Conservation (phyloP, 2,329 filamentous ascomycete species). For the Stemphylium lycopersici region DNA sequence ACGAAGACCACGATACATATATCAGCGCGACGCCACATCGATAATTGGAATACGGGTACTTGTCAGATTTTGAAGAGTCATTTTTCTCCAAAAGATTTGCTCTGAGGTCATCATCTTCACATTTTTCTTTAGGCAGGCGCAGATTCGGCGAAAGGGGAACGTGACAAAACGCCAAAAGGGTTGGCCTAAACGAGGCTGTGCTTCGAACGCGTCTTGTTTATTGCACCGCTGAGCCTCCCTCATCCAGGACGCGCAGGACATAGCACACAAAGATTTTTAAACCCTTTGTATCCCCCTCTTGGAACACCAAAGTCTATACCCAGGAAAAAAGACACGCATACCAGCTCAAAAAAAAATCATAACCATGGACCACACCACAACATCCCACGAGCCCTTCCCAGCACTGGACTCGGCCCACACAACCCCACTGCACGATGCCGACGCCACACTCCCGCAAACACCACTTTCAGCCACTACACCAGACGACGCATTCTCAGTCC, state of each 20-base stretch:
- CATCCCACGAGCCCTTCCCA: constrained; percentile 2
- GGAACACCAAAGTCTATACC: no score
- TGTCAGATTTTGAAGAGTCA: no score
- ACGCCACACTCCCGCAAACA: background rate
- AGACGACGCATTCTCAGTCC: background rate
- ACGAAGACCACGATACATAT: no score
- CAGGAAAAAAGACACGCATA: background rate
- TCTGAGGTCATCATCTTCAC: background rate
- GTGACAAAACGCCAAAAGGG: constrained; percentile 1
- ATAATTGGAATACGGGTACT: no score
- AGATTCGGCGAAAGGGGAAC: background rate
- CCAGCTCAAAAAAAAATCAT: background rate
- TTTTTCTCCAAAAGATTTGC: no score
- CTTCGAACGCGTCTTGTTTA: background rate
- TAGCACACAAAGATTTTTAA: background rate
- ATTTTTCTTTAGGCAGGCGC: background rate
- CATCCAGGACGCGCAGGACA: background rate
- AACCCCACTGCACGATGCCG: constrained; percentile 4
- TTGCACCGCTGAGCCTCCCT: background rate
- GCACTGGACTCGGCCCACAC: constrained; percentile 1
- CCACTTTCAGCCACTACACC: background rate
- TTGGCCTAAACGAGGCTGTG: constrained; percentile 17
- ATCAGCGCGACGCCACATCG: no score
- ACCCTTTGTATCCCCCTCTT: background rate
- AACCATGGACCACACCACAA: constrained; percentile 4